These are phyloP conservation scores for Candida gigantensis DNA, from an alignment of 1,139 yeast species.

Conservation along the genomic window DNA sequence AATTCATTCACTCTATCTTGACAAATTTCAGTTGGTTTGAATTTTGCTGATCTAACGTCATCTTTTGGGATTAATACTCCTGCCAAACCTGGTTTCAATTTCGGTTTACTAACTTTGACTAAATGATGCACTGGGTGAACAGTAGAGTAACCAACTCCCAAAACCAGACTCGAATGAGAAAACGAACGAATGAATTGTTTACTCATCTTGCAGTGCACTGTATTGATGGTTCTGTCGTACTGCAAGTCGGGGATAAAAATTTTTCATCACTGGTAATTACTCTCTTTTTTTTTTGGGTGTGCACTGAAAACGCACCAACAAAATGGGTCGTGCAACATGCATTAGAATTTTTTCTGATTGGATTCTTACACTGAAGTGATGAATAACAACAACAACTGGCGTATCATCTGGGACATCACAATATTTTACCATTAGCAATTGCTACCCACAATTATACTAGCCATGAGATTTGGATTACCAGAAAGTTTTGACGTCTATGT, in stretches of 20 bases:
- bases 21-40: constrained; percentile 66
- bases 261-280: no score
- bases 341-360: no score
- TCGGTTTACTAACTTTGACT: constrained; percentile 70
- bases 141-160: constrained; percentile 73
- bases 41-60: constrained; percentile 77
- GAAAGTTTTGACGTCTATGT: constrained; percentile 22
- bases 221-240: background rate
- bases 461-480: constrained; percentile 32
- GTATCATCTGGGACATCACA: no score
- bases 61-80: constrained; percentile 64
- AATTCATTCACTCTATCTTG: constrained; percentile 84
- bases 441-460: background rate
- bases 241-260: constrained; percentile 3
- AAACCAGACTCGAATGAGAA: constrained; percentile 38
- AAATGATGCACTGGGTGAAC: constrained; percentile 92
- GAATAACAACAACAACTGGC: no score
- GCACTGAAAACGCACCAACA: no score
- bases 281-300: constrained; percentile 1
- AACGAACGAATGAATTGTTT: constrained; percentile 43
- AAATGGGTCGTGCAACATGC: no score
- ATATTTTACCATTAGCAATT: no score
- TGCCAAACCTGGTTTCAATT: constrained; percentile 68
- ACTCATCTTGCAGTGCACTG: constrained; percentile 18
- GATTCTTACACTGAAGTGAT: no score